These are phyloP conservation scores for Diaporthe eres DNA, from an alignment of 2,329 filamentous ascomycete species.

Conservation along the genomic window DNA sequence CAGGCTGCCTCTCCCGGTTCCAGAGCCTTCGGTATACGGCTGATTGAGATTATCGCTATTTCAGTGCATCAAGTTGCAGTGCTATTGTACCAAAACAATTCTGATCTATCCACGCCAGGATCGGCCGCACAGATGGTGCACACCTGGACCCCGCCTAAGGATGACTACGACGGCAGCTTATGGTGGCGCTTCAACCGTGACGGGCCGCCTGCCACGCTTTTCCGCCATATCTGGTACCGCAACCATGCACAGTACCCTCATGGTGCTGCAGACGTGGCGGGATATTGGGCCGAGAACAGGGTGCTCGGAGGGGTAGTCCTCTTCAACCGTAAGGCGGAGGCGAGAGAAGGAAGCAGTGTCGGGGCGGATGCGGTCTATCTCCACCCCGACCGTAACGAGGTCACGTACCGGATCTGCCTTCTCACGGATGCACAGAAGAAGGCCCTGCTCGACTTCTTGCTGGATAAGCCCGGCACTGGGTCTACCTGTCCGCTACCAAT, in stretches of 20 bases:
- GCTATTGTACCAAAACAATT: not conserved
- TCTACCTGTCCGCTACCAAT: not conserved
- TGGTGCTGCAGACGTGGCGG: slow-evolving; percentile 47
- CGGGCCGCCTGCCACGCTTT: slow-evolving; percentile 46
- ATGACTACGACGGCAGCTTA: slow-evolving; percentile 31
- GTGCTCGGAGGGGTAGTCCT: slow-evolving; percentile 45
- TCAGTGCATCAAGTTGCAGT: slow-evolving; percentile 46
- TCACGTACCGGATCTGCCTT: slow-evolving; percentile 17
- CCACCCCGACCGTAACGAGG: slow-evolving; percentile 10
- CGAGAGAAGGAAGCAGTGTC: not conserved
- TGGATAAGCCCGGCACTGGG: not conserved
- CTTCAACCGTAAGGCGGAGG: not conserved
- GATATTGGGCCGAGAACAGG: slow-evolving; percentile 49
- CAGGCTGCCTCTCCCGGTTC: slow-evolving; percentile 46
- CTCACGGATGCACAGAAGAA: slow-evolving; percentile 9
- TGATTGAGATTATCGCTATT: slow-evolving; percentile 51
- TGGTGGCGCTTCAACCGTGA: slow-evolving; percentile 32
- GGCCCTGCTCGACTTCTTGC: slow-evolving; percentile 14
- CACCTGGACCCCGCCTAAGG: slow-evolving; percentile 46
- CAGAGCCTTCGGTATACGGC: slow-evolving; percentile 46
- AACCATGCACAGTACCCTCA: slow-evolving; percentile 50
- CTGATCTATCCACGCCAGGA: not conserved
- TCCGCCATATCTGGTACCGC: slow-evolving; percentile 48
- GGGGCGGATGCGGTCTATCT: slow-evolving; percentile 1
- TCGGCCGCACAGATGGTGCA: slow-evolving; percentile 43